Evolutionary conservation across 331 rosid genomes (phyloP), one percentile per base, ranked within the genome.

Genomic region (Malus hybrid): DNA sequence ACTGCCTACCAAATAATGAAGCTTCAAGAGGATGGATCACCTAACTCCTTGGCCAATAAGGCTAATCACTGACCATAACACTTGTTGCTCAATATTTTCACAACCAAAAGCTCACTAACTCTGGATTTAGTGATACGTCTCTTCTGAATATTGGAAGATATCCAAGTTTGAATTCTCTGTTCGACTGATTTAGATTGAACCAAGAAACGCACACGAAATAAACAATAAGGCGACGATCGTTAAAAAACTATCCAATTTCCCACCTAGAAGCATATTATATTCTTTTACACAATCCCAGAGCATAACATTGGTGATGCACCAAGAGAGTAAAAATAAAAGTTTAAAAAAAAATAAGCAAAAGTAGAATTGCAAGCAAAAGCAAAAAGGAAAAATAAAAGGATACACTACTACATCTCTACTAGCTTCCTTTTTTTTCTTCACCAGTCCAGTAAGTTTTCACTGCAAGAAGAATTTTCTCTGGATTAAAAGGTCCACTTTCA

Each of bases 401-500:
- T 74, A 74, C 70, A 74, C 62, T 27, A 61, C 29, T 11, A 73
- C 28, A 60, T 44, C 46, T 62, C 72, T 56, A 79, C 80, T 86
- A 86, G 77, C 75, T 69, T 70, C 61, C 73, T 32, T 80, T 83
- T 27, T 75, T 83, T 64, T 77, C 77, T 27, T 82, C 81, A 32
- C 90, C 97, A 6, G 99, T 89, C 99, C 99, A 92, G 77, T 95
- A 95, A 69, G 82, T 79, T 77, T 95, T 95, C 39, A 82, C 87
- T 0, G 97, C 91, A 62, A 92, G 81, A 32, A 95, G 97, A 75
- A 95, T 83, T 83, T 95, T 95, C 87, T 95, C 99, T 18, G 96
- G 97, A 64, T 90, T 92, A 52, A 92, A 92, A 44, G 99, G 99
- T 31, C 99, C 99, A 5, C 81, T 87, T 77, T 95, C 99, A 73